A percentile compares a stretch with the other conserved stretches of the same genome.
Conservation (phyloP, 139 green algal genomes). For the Micractinium conductrix region DNA sequence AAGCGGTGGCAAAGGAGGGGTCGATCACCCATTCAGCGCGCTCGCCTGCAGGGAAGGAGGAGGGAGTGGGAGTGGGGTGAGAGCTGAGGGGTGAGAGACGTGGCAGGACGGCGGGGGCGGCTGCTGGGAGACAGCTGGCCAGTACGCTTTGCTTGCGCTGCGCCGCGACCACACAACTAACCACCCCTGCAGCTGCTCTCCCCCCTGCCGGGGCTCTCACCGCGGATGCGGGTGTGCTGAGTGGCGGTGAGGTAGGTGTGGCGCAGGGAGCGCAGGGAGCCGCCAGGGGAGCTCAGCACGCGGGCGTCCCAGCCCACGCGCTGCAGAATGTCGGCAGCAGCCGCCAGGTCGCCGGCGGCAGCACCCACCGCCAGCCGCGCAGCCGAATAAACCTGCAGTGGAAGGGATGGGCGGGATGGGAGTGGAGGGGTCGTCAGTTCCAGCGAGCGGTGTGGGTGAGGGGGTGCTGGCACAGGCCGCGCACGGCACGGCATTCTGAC, state of each 20-base stretch:
- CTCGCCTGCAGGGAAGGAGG: slow-evolving; percentile 1
- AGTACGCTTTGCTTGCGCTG: too few relatives aligned
- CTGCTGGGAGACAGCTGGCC: not conserved
- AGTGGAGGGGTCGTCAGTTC: too few relatives aligned
- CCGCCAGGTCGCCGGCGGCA: not conserved
- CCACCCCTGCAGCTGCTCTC: not conserved
- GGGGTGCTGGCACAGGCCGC: too few relatives aligned
- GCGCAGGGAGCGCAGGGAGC: slow-evolving; percentile 12
- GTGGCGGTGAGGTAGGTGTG: slow-evolving; percentile 26
- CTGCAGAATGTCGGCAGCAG: not conserved
- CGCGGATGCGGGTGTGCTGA: not conserved
- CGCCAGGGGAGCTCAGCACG: not conserved
- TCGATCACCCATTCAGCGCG: slow-evolving; percentile 29
- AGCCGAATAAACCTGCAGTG: slow-evolving; percentile 20
- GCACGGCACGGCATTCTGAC: too few relatives aligned
- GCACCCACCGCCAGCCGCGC: not conserved
- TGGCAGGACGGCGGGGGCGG: not conserved
- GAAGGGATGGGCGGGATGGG: too few relatives aligned
- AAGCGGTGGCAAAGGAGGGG: slow-evolving; percentile 29
- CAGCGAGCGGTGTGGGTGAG: too few relatives aligned
- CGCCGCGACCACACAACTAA: not conserved
- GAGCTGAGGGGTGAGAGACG: not conserved
- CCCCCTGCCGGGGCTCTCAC: not conserved
- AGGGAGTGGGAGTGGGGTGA: not conserved
- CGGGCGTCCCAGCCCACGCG: slow-evolving; percentile 18